Conservation (phyloP, 2,329 filamentous ascomycete genomes). For the Fonsecaea pugnacius region DNA sequence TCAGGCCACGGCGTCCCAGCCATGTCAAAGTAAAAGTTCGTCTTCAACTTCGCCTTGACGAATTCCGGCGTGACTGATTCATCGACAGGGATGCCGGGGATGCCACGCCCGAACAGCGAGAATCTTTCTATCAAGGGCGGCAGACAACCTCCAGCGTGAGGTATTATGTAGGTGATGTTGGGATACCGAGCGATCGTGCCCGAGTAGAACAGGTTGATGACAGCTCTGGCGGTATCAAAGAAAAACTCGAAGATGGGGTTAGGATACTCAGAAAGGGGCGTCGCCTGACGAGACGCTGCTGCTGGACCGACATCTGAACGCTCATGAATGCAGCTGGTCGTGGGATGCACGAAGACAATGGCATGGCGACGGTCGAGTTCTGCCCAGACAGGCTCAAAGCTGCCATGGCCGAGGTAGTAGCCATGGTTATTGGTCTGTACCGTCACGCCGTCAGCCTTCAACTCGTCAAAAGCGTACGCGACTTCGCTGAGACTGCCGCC, state of each 20-base stretch:
- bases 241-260: slow-evolving; percentile 46
- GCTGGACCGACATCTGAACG: slow-evolving; percentile 10
- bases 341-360: slow-evolving; percentile 59
- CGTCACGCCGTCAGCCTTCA: slow-evolving; percentile 56
- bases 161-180: slow-evolving; percentile 53
- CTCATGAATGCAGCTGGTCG: too few relatives aligned
- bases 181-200: slow-evolving; percentile 53
- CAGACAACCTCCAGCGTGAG: slow-evolving; percentile 53
- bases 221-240: slow-evolving; percentile 56
- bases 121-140: slow-evolving; percentile 38
- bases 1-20: slow-evolving; percentile 31
- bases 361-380: slow-evolving; percentile 52
- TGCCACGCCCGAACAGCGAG: slow-evolving; percentile 17
- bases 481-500: slow-evolving; percentile 55
- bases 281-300: too few relatives aligned
- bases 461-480: slow-evolving; percentile 42
- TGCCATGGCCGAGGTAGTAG: slow-evolving; percentile 54
- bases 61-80: background rate
- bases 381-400: slow-evolving; percentile 52
- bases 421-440: slow-evolving; percentile 59
- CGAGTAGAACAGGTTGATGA: slow-evolving; percentile 54
- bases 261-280: slow-evolving; percentile 23
- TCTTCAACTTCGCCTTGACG: slow-evolving; percentile 22
- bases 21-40: slow-evolving; percentile 30
- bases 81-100: slow-evolving; percentile 9